These are phyloP conservation scores for Aspergillus sp. DNA, from an alignment of 2,329 filamentous ascomycete genomes.

Conservation along the genomic window DNA sequence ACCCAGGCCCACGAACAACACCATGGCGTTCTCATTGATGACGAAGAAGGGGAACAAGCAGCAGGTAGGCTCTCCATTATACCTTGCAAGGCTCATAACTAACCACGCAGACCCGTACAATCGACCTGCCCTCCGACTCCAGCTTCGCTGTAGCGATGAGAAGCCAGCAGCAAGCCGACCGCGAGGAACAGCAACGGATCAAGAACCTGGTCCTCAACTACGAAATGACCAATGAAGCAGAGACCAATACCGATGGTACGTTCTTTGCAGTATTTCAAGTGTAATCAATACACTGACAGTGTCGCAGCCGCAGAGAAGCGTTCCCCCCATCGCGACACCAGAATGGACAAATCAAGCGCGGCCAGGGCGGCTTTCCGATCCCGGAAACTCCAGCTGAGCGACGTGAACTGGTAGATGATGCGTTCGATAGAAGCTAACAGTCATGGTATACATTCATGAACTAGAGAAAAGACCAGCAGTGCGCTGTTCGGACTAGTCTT, in stretches of 20 bases:
- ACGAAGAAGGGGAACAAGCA: constrained; percentile 96
- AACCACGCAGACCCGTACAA: constrained; percentile 72
- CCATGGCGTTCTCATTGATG: constrained; percentile 95
- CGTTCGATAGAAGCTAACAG: background rate
- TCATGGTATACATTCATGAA: too few relatives aligned
- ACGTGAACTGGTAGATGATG: constrained; percentile 84
- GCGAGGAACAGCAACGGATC: constrained; percentile 96
- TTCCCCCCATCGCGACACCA: constrained; percentile 43
- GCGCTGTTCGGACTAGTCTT: background rate
- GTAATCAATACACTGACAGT: constrained; percentile 32
- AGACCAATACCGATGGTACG: constrained; percentile 74
- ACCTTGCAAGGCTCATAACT: constrained; percentile 11
- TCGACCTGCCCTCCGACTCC: constrained; percentile 83
- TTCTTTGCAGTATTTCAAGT: constrained; percentile 28
- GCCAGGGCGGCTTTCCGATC: constrained; percentile 77
- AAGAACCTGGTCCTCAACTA: constrained; percentile 97
- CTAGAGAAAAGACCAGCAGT: background rate
- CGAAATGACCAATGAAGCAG: constrained; percentile 79
- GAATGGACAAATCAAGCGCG: constrained; percentile 58
- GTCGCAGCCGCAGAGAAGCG: constrained; percentile 45
- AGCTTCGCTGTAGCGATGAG: constrained; percentile 96
- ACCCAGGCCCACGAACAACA: constrained; percentile 51
- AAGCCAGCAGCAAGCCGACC: constrained; percentile 89
- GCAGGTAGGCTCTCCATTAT: constrained; percentile 63
- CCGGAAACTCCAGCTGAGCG: constrained; percentile 89